These are phyloP conservation scores for Garcia nutans DNA, from an alignment of 345 rosid genomes.

Conservation along the genomic window DNA sequence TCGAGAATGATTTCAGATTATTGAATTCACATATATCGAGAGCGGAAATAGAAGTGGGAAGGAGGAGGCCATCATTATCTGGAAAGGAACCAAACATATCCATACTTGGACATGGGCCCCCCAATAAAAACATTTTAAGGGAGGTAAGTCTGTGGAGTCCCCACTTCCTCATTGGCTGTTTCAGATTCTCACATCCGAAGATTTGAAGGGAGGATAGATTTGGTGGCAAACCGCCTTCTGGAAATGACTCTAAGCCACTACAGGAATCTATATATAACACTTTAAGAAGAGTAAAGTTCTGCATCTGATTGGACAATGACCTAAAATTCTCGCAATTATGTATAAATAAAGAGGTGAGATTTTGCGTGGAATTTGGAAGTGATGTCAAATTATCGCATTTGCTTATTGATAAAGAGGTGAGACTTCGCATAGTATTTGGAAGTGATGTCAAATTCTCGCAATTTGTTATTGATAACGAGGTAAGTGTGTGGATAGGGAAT, in stretches of 20 bases:
- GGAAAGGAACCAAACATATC: constrained; percentile 22
- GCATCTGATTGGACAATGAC: constrained; percentile 17
- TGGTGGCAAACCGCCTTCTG: constrained; percentile 34
- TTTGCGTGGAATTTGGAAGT: too few species aligned
- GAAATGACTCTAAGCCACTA: constrained; percentile 9
- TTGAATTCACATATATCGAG: not conserved
- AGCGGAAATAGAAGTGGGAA: constrained; percentile 30
- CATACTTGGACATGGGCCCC: constrained; percentile 1
- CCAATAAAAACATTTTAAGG: constrained; percentile 15
- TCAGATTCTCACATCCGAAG: constrained; percentile 21
- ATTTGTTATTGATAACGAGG: not conserved
- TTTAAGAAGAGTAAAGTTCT: constrained; percentile 2
- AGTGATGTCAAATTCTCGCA: not conserved
- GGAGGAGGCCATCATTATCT: constrained; percentile 17
- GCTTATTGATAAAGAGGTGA: not conserved
- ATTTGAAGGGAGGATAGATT: constrained; percentile 3
- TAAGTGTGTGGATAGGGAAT: not conserved
- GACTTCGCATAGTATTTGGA: constrained; percentile 5
- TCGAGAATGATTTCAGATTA: constrained; percentile 8
- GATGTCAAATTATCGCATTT: constrained; percentile 10
- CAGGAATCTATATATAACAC: not conserved
- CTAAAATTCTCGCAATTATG: constrained; percentile 1
- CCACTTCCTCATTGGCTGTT: constrained; percentile 21
- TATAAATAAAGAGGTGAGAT: not conserved
- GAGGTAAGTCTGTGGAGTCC: constrained; percentile 18